These are phyloP conservation scores for Boletus coccyginus DNA, from an alignment of 768 basidiomycete species.

Conservation along the genomic window DNA sequence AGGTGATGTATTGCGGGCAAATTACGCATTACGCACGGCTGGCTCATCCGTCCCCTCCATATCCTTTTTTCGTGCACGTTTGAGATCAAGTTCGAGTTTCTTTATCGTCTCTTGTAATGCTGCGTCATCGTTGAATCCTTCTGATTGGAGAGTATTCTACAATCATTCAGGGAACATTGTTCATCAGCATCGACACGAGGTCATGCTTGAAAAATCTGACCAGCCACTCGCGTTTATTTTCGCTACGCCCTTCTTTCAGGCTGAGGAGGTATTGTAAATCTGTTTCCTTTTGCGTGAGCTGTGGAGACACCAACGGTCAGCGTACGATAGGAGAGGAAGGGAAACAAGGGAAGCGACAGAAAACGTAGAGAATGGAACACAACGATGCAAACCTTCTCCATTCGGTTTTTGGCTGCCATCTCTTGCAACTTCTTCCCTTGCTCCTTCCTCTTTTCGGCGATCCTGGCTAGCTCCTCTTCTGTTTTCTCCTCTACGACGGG, in stretches of 20 bases:
- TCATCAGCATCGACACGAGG: neutral
- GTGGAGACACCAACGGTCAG: neutral
- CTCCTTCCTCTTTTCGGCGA: slow-evolving; percentile 78
- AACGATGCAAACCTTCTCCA: slow-evolving; percentile 66
- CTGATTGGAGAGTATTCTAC: slow-evolving; percentile 58
- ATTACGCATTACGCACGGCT: slow-evolving; percentile 33
- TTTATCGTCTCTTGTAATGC: slow-evolving; percentile 81
- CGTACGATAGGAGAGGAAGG: neutral
- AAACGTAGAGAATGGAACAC: neutral
- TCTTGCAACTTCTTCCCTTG: slow-evolving; percentile 89
- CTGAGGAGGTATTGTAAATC: slow-evolving; percentile 65
- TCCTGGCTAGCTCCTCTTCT: slow-evolving; percentile 80
- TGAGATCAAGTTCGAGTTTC: slow-evolving; percentile 77
- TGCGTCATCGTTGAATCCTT: slow-evolving; percentile 76
- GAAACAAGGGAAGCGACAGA: neutral
- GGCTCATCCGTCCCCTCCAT: slow-evolving; percentile 65
- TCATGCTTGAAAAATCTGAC: slow-evolving; percentile 35
- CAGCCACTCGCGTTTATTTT: slow-evolving; percentile 73
- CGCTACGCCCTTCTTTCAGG: slow-evolving; percentile 59
- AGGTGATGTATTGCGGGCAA: neutral
- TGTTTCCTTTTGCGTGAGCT: slow-evolving; percentile 75
- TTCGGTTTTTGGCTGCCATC: slow-evolving; percentile 77
- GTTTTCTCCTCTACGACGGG: slow-evolving; percentile 76
- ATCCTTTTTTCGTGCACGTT: slow-evolving; percentile 80
- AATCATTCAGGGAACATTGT: neutral